These are phyloP conservation scores for Starmerella floricola DNA, from an alignment of 805 yeast genomes.

Conservation along the genomic window DNA sequence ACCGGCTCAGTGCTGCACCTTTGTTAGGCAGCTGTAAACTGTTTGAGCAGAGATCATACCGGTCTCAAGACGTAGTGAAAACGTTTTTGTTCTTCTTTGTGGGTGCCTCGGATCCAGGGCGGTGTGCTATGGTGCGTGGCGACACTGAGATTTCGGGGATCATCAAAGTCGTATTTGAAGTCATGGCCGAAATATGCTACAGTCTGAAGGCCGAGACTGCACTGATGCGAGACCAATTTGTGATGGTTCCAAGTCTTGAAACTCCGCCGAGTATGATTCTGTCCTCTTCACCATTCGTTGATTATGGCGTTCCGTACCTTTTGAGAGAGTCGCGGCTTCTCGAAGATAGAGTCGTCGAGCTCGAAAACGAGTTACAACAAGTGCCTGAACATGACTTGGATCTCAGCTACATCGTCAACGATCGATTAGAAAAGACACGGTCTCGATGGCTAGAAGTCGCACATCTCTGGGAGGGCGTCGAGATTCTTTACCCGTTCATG, in stretches of 20 bases:
- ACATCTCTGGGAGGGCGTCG: conserved; percentile 60
- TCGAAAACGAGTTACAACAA: conserved; percentile 5
- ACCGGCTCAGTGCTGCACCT: conserved; percentile 60
- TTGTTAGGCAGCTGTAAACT: conserved; percentile 62
- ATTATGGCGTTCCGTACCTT: conserved; percentile 57
- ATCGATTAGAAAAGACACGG: conserved; percentile 25
- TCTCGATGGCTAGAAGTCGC: conserved; percentile 31
- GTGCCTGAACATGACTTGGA: conserved; percentile 14
- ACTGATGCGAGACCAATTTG: conserved; percentile 57
- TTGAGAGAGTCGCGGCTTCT: conserved; percentile 43
- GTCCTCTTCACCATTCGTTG: conserved; percentile 77
- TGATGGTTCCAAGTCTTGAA: conserved; percentile 31
- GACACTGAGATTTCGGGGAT: conserved; percentile 46
- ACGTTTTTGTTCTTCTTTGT: conserved; percentile 74
- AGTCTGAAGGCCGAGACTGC: conserved; percentile 71
- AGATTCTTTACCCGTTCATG: conserved; percentile 42
- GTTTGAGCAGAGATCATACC: conserved; percentile 59
- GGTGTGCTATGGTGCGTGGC: conserved; percentile 81
- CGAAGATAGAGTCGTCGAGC: conserved; percentile 31
- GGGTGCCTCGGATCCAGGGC: conserved; percentile 58
- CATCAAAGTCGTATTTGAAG: conserved; percentile 67
- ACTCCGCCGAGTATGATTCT: conserved; percentile 31
- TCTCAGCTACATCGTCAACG: conserved; percentile 23
- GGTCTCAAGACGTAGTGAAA: conserved; percentile 41
- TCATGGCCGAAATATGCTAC: conserved; percentile 65